Percentiles rank a stretch among this genome's conserved stretches.
Conservation (phyloP, 2,329 filamentous ascomycete species). For the Aotearoamyces nothofagi region DNA sequence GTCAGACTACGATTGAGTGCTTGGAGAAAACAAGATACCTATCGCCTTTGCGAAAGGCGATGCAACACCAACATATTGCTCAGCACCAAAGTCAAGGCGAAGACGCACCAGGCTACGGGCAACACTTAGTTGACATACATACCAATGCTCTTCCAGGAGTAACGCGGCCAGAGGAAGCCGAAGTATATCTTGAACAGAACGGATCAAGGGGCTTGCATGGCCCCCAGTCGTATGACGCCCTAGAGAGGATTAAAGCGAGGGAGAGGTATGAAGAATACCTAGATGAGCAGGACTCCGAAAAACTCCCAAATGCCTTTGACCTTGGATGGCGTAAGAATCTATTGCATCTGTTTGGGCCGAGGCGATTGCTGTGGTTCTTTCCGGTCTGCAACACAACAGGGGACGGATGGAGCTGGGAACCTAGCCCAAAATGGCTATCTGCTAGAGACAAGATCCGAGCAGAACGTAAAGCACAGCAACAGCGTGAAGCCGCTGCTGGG, state of each 20-base stretch:
- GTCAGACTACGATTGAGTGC: conserved; percentile 90
- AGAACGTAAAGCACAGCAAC: conserved; percentile 43
- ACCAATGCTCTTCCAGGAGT: conserved; percentile 69
- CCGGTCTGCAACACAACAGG: conserved; percentile 77
- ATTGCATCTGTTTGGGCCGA: conserved; percentile 64
- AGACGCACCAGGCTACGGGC: conserved; percentile 39
- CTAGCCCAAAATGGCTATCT: conserved; percentile 63
- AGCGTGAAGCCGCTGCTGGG: conserved; percentile 49
- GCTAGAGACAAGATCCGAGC: conserved; percentile 47
- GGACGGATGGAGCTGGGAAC: conserved; percentile 90
- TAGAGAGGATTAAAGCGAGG: conserved; percentile 48
- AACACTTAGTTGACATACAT: conserved; percentile 64
- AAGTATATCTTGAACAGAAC: conserved; percentile 27
- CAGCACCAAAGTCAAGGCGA: conserved; percentile 28
- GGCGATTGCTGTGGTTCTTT: conserved; percentile 57
- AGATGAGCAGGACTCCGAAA: conserved; percentile 76
- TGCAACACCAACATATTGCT: conserved; percentile 47
- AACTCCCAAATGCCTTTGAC: conserved; percentile 86
- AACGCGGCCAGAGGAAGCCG: conserved; percentile 69
- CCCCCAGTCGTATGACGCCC: conserved; percentile 25
- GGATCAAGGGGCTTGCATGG: conserved; percentile 7
- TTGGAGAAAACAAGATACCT: conserved; percentile 92
- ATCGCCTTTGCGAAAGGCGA: conserved; percentile 56
- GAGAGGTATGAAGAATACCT: conserved; percentile 68
- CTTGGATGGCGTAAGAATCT: conserved; percentile 73